A percentile compares a stretch with the other conserved stretches of the same genome.
phyloP scores from a whole-genome alignment of 257 asterid genomes.

The Solanum chilense region DNA sequence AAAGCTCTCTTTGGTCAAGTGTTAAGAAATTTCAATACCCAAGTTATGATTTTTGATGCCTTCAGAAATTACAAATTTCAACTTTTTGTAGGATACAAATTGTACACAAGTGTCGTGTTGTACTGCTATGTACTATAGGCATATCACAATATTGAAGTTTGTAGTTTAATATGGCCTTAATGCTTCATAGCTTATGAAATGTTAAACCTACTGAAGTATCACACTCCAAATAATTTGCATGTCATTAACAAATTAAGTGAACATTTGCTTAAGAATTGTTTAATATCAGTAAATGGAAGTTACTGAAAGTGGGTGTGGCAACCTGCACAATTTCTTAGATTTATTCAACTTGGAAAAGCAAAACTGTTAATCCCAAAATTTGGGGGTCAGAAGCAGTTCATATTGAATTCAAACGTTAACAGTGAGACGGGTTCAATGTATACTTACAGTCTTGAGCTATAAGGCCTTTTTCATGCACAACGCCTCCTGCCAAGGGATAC shows the following conservation, averaged over 20 bases:
- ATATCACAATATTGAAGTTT: not conserved
- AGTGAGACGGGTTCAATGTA: not conserved
- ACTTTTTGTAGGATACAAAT: not conserved
- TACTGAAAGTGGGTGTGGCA: not conserved
- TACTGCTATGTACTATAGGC: not conserved
- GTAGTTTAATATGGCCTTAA: not conserved
- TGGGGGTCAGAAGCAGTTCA: not conserved
- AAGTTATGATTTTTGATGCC: not conserved
- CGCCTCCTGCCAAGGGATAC: constrained; percentile 48
- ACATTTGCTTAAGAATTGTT: not conserved
- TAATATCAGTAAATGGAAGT: not conserved
- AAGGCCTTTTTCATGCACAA: constrained; percentile 93
- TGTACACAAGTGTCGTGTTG: not conserved
- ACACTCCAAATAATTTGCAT: not conserved
- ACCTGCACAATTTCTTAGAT: not conserved
- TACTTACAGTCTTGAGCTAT: constrained; percentile 75
- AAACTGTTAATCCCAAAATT: not conserved
- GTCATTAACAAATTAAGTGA: not conserved
- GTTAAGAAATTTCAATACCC: not conserved
- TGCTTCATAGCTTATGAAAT: not conserved
- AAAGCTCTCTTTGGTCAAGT: not conserved
- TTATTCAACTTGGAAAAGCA: not conserved
- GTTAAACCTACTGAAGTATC: not conserved
- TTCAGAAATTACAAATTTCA: not conserved
- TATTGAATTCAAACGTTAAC: not conserved